Percentiles rank a stretch among this genome's conserved stretches.
These are phyloP conservation scores for Gypsophila paniculata DNA, from an alignment of 179 eudicot species.

Conservation along the genomic window DNA sequence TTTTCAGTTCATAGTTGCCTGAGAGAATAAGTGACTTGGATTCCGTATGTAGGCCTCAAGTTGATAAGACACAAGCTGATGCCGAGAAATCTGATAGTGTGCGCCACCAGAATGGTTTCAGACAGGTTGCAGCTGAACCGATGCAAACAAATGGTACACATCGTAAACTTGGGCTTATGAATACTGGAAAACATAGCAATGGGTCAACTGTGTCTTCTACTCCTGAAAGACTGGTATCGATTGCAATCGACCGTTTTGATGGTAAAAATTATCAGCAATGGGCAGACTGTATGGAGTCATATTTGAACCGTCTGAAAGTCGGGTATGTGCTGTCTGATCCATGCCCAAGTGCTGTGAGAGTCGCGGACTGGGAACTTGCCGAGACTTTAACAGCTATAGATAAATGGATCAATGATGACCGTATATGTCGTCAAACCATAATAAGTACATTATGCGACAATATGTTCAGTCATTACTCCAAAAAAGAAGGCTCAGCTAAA, in stretches of 20 bases:
- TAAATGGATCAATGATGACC: conserved; percentile 64
- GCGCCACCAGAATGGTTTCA: conserved; percentile 24
- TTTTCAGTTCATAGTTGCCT: conserved; percentile 1
- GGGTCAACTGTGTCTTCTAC: conserved; percentile 23
- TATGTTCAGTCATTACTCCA: conserved; percentile 45
- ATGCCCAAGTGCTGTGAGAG: conserved; percentile 47
- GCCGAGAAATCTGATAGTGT: conserved; percentile 15
- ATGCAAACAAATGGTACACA: not conserved
- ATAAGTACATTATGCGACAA: conserved; percentile 60
- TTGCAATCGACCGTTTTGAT: conserved; percentile 52
- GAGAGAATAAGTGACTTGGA: conserved; percentile 10
- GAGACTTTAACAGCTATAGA: conserved; percentile 35
- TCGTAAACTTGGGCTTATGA: conserved; percentile 15
- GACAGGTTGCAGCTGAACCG: conserved; percentile 19
- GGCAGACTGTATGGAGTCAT: conserved; percentile 52
- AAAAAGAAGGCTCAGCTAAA: conserved; percentile 44
- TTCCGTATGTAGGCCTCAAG: conserved; percentile 22
- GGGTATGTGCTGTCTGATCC: conserved; percentile 60
- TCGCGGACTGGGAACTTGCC: conserved; percentile 25
- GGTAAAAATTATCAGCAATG: conserved; percentile 71
- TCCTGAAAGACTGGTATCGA: conserved; percentile 40
- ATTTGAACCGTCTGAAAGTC: conserved; percentile 50
- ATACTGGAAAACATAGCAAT: conserved; percentile 25
- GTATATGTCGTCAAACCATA: conserved; percentile 57
- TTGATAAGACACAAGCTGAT: conserved; percentile 13